Conservation (phyloP, 1,284 basidiomycete species). For the Leccinum insigne region DNA sequence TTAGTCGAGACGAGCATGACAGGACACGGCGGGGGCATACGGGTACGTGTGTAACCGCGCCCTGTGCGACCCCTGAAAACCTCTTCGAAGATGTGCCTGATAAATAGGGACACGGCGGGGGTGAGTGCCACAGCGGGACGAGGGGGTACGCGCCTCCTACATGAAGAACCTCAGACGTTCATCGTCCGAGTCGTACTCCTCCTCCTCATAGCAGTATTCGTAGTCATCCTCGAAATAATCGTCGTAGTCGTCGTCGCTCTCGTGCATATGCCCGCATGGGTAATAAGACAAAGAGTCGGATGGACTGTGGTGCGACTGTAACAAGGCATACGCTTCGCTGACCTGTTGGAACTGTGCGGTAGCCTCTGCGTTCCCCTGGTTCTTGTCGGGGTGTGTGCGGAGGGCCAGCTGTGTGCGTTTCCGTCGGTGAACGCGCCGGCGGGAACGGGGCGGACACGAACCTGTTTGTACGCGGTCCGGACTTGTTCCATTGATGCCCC, state of each 20-base stretch:
- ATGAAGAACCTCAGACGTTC: slow-evolving; percentile 44
- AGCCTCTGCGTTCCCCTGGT: slow-evolving; percentile 59
- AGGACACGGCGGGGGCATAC: slow-evolving; percentile 22
- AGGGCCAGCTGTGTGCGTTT: slow-evolving; percentile 52
- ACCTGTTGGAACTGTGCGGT: slow-evolving; percentile 68
- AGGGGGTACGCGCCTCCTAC: slow-evolving; percentile 27
- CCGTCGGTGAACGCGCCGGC: slow-evolving; percentile 4
- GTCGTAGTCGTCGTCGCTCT: slow-evolving; percentile 28
- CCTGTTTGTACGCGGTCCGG: slow-evolving; percentile 68
- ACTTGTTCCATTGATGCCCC: slow-evolving; percentile 61
- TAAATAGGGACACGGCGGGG: not conserved
- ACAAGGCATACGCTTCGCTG: slow-evolving; percentile 63
- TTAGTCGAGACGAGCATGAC: slow-evolving; percentile 10
- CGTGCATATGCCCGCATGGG: slow-evolving; percentile 13
- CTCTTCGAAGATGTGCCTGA: slow-evolving; percentile 51
- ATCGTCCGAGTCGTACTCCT: slow-evolving; percentile 35
- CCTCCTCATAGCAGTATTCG: slow-evolving; percentile 35
- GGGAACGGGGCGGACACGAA: slow-evolving; percentile 24
- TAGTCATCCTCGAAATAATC: slow-evolving; percentile 38
- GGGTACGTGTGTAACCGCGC: slow-evolving; percentile 18
- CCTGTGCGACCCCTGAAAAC: slow-evolving; percentile 40
- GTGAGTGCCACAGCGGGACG: slow-evolving; percentile 6
- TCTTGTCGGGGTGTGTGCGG: slow-evolving; percentile 74
- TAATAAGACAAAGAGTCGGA: slow-evolving; percentile 26
- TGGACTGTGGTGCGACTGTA: slow-evolving; percentile 52